phyloP scores from a whole-genome alignment of 2,329 filamentous ascomycete species.

The Colletotrichum ledebouriae region DNA sequence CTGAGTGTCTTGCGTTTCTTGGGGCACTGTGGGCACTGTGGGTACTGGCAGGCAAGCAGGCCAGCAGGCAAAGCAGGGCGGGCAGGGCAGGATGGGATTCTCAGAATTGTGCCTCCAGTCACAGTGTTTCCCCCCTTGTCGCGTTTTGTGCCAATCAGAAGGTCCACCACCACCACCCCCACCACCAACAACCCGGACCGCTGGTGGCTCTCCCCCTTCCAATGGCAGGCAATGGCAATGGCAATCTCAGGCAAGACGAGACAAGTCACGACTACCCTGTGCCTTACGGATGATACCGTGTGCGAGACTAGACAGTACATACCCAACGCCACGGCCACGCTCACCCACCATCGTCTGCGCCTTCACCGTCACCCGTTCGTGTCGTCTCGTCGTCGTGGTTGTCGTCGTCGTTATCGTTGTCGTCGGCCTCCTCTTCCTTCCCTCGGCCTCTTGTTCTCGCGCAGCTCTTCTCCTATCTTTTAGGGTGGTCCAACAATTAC shows the following conservation, averaged over 20 bases:
- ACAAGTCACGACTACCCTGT: conserved; percentile 5
- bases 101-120: background rate
- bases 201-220: background rate
- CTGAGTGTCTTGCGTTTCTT: background rate
- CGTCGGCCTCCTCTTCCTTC: too few species aligned
- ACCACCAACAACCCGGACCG: conserved; percentile 10
- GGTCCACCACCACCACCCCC: background rate
- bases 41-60: background rate
- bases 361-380: conserved; percentile 14
- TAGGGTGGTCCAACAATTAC: too few species aligned
- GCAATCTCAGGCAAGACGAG: conserved; percentile 35
- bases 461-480: too few species aligned
- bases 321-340: conserved; percentile 14
- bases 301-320: background rate
- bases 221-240: background rate
- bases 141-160: background rate
- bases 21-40: too few species aligned
- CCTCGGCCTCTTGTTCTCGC: too few species aligned
- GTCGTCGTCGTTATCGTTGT: too few species aligned
- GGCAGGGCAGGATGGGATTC: conserved; percentile 2
- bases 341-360: conserved; percentile 19
- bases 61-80: too few species aligned
- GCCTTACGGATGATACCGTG: background rate
- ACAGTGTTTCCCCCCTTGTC: background rate
- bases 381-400: too few species aligned